Base-by-base conservation (phyloP, 2,329 filamentous ascomycete genomes). In the Diaporthe batatas region DNA sequence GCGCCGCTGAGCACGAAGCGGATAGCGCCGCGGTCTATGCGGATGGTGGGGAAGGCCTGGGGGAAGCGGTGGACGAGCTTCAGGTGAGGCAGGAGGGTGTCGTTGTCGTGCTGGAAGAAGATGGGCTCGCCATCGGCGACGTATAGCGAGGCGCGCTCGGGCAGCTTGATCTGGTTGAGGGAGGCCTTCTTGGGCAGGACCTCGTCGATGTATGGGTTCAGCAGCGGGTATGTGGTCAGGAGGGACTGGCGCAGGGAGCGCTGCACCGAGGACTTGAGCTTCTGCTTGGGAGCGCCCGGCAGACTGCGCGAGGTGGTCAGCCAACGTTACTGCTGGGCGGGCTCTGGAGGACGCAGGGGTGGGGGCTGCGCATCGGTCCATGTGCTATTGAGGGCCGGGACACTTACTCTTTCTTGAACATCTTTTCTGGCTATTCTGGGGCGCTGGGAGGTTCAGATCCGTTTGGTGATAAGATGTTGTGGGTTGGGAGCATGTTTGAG, bases 261-360 rank as follows among this genome's bases (percentile, higher is more conserved):
- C 86, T 98, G 95, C 72, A 94, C 94, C 32, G 95, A 98, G 76
- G 96, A 98, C 86, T 98, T 99, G 84, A 98, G 94, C 88, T 98
- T 98, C 78, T 95, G 94, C 86, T 96, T 97, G 72, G 94, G 92
- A 77, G 93, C 91, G 34, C 92, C 85, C 79, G 91, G 86, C 82
- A 98, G 91, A 77, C 93, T 96, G 79, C 29, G 49, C 47, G 47
- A n/a, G 29, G 73, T 68, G 76, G 80, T 76, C 79, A 77, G 80
- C 76, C 79, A 77, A 64, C 62, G 39, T 8, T n/a, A 47, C 32
- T 5, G 18, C 23, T 14, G 14, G 18, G 14, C 12, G 11, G 42
- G 59, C 3, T 32, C 23, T 21, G 14, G 49, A 11, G 21, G 36
- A 18, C 32, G 12, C 3, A 34, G 14, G 21, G 25, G 36, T 55